Conservation (phyloP, 2,329 filamentous ascomycete genomes). For the Colletotrichum sp. region DNA sequence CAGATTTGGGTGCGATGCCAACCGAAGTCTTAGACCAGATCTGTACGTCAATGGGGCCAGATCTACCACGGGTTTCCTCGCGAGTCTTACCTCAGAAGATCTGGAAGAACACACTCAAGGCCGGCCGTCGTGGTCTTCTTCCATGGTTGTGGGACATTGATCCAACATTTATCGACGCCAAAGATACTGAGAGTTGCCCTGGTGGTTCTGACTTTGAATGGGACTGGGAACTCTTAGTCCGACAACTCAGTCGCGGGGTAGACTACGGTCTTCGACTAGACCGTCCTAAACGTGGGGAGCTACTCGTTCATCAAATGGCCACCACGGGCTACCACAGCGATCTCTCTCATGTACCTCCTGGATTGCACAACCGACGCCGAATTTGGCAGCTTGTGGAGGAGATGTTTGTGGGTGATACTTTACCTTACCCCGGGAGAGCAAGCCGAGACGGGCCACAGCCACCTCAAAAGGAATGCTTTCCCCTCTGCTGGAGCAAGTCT, state of each 20-base stretch:
- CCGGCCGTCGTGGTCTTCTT: not conserved
- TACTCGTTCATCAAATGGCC: not conserved
- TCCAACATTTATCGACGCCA: not conserved
- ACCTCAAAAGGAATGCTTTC: accelerated
- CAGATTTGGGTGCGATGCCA: not conserved
- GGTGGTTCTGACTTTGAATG: not conserved
- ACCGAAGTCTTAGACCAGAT: not conserved
- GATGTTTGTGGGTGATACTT: not conserved
- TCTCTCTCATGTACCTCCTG: not conserved
- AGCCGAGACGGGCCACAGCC: not conserved
- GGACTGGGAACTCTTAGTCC: not conserved
- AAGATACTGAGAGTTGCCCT: not conserved
- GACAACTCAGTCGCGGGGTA: not conserved
- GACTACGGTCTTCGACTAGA: not conserved
- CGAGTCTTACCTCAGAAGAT: not conserved
- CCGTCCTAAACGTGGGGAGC: too few relatives aligned
- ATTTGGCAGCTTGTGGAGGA: not conserved
- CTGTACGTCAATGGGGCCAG: not conserved
- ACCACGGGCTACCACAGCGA: not conserved
- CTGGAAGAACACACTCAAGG: not conserved
- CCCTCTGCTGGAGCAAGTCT: not conserved
- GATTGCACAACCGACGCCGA: not conserved
- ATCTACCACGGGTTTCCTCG: not conserved
- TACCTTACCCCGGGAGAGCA: not conserved
- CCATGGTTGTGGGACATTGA: not conserved